Conservation (phyloP, 1,139 yeast genomes). For the Kurtzmaniella quercitrusa region DNA sequence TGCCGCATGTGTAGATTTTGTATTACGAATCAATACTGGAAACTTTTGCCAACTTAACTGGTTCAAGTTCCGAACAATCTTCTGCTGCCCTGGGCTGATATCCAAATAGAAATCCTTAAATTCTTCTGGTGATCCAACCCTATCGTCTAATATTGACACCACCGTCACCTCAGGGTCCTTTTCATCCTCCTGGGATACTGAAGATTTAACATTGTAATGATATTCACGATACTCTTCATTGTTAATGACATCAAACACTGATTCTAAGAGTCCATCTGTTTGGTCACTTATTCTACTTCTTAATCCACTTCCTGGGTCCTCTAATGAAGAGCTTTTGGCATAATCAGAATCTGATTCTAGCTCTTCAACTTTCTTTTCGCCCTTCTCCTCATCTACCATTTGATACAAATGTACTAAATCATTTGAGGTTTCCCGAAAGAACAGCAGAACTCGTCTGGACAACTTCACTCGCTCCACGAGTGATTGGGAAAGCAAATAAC, state of each 20-base stretch:
- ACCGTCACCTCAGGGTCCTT: background rate
- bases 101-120: conserved; percentile 28
- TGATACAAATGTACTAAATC: conserved; percentile 29
- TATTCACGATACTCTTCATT: conserved; percentile 19
- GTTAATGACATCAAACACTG: conserved; percentile 55
- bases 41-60: conserved; percentile 60
- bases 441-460: conserved; percentile 26
- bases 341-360: conserved; percentile 5
- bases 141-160: conserved; percentile 1
- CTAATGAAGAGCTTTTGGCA: background rate
- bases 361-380: background rate
- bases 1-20: conserved; percentile 75
- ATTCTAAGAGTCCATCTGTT: conserved; percentile 55
- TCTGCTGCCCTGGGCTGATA: conserved; percentile 40
- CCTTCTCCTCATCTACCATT: conserved; percentile 9
- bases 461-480: conserved; percentile 37
- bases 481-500: conserved; percentile 44
- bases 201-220: conserved; percentile 14
- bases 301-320: background rate
- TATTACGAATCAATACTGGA: conserved; percentile 64
- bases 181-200: background rate
- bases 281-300: conserved; percentile 38
- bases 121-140: background rate
- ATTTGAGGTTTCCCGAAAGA: conserved; percentile 25
- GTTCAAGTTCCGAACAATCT: conserved; percentile 49